A percentile compares a stretch with the other conserved stretches of the same genome.
These are phyloP conservation scores for Suhomyces sp. DNA, from an alignment of 805 yeast species.

Conservation along the genomic window DNA sequence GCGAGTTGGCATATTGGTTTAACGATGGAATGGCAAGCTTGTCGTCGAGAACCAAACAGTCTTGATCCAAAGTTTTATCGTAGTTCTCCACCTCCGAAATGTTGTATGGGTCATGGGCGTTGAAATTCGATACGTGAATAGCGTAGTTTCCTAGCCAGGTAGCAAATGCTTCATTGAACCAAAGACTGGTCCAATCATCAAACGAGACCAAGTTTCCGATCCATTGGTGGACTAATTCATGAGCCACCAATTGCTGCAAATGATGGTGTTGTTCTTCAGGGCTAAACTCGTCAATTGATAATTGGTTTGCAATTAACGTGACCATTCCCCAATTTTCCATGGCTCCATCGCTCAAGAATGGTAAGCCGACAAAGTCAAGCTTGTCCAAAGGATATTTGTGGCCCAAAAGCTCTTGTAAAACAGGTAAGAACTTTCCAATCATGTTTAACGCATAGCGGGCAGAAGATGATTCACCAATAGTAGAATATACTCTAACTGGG, in stretches of 20 bases:
- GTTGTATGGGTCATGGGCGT: constrained; percentile 10
- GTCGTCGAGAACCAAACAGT: constrained; percentile 24
- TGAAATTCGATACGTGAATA: constrained; percentile 22
- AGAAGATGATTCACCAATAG: constrained; percentile 47
- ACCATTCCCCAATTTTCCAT: constrained; percentile 79
- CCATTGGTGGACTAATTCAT: constrained; percentile 80
- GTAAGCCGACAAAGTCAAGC: constrained; percentile 65
- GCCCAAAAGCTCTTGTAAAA: constrained; percentile 44
- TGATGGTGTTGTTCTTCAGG: constrained; percentile 25
- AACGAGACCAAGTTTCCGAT: constrained; percentile 67
- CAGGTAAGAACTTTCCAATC: constrained; percentile 47
- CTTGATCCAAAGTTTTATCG: constrained; percentile 36
- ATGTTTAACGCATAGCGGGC: constrained; percentile 52
- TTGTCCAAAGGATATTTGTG: constrained; percentile 56
- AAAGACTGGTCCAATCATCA: constrained; percentile 63
- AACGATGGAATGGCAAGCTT: constrained; percentile 30
- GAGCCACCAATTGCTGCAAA: constrained; percentile 58
- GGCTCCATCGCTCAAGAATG: constrained; percentile 72
- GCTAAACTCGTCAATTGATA: constrained; percentile 23
- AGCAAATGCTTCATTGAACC: constrained; percentile 80
- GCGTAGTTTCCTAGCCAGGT: constrained; percentile 62
- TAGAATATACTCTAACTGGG: constrained; percentile 56
- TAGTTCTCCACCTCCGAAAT: constrained; percentile 10
- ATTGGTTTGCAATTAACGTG: constrained; percentile 53
- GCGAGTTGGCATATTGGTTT: constrained; percentile 30